Evolutionary conservation across 305 asterid species (phyloP).

Genomic region (Euphrasia arctica): DNA sequence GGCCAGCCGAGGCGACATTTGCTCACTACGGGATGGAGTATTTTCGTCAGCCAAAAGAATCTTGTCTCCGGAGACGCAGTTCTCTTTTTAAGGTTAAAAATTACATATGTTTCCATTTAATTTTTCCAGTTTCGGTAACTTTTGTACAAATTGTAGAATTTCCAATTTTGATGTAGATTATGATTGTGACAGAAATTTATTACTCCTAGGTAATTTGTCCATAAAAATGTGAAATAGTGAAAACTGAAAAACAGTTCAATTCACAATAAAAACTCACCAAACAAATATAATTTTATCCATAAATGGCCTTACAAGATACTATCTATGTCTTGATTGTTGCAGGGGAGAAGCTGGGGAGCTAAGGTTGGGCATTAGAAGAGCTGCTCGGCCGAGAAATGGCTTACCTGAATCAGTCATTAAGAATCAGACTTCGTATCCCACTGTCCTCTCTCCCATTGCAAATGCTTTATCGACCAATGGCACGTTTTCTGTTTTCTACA

Average conservation of each 20-base stretch:
- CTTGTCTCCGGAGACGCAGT: slow-evolving; percentile 94
- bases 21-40: slow-evolving; percentile 99
- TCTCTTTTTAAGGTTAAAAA: slow-evolving; percentile 73
- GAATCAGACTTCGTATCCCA: slow-evolving; percentile 65
- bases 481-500: slow-evolving; percentile 62
- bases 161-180: not conserved
- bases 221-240: too few relatives aligned
- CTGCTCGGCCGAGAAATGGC: slow-evolving; percentile 86
- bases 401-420: slow-evolving; percentile 77
- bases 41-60: slow-evolving; percentile 86
- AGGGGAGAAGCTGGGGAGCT: slow-evolving; percentile 92
- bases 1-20: slow-evolving; percentile 99
- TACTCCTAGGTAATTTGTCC: too few relatives aligned
- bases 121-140: not conserved
- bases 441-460: slow-evolving; percentile 72
- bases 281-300: not conserved
- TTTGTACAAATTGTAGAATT: not conserved
- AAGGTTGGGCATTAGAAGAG: slow-evolving; percentile 87
- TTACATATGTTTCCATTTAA: not conserved
- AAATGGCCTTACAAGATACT: not conserved
- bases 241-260: too few relatives aligned
- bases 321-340: slow-evolving; percentile 22
- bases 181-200: too few relatives aligned
- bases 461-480: slow-evolving; percentile 59
- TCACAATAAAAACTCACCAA: too few relatives aligned